A percentile compares a stretch with the other conserved stretches of the same genome.
Conservation (phyloP, 495 filamentous ascomycete species). For the Aspergillus diversus region DNA sequence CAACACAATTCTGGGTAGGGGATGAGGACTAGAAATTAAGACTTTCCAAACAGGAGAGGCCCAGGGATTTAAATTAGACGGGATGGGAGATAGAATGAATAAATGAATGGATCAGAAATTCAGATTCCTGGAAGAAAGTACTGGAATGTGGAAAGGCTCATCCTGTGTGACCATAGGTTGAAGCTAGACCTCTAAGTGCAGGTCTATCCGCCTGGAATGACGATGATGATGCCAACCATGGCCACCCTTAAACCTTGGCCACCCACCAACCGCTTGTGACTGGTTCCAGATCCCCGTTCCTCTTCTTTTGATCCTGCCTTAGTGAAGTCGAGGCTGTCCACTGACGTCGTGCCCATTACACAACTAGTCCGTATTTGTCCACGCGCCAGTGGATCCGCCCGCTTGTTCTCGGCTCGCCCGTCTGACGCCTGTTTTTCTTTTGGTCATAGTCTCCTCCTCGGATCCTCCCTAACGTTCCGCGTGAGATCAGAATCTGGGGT, state of each 20-base stretch:
- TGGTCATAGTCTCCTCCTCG: too few relatives aligned
- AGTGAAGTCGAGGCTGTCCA: constrained; percentile 7
- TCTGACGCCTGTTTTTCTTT: too few relatives aligned
- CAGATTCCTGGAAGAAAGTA: neutral
- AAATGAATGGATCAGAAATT: constrained; percentile 9
- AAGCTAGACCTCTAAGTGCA: constrained; percentile 41
- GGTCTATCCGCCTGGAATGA: constrained; percentile 34
- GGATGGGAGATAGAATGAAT: neutral
- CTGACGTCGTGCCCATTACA: constrained; percentile 14
- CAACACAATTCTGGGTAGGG: neutral
- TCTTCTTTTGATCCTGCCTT: neutral
- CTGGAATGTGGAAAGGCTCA: constrained; percentile 9
- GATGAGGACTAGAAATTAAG: neutral
- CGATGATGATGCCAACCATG: constrained; percentile 14
- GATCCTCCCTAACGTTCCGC: neutral
- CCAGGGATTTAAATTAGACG: neutral
- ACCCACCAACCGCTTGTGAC: neutral
- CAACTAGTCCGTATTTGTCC: neutral
- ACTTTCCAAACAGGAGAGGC: too few relatives aligned
- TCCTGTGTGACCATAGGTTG: constrained; percentile 3
- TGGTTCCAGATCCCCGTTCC: neutral
- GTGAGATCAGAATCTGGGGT: neutral
- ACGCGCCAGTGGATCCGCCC: constrained; percentile 6
- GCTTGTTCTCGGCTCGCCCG: constrained; percentile 13
- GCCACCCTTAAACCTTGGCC: neutral